phyloP scores from a whole-genome alignment of 805 yeast species.

The Tetrapisispora fleetii region DNA sequence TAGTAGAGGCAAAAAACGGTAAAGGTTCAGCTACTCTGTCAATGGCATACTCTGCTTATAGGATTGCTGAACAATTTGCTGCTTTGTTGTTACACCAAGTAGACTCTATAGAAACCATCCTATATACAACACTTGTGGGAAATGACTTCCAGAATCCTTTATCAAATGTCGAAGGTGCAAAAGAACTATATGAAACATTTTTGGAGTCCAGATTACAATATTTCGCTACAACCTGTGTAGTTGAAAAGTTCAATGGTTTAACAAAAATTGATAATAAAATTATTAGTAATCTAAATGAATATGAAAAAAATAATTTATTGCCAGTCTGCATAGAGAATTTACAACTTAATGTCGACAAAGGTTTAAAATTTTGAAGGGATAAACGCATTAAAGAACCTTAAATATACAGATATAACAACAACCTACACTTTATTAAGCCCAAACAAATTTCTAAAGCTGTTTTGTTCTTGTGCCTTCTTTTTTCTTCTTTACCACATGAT shows the following conservation, averaged over 20 bases:
- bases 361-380: constrained; percentile 4
- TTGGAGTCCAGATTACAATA: constrained; percentile 25
- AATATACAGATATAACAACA: not conserved
- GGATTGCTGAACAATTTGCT: constrained; percentile 41
- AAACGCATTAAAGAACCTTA: too few species aligned
- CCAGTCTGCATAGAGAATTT: constrained; percentile 20
- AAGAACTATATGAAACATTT: not conserved
- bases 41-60: constrained; percentile 80
- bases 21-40: constrained; percentile 79
- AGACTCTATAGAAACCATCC: not conserved
- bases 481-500: not conserved
- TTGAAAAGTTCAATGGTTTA: constrained; percentile 42
- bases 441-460: not conserved
- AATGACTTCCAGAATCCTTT: not conserved
- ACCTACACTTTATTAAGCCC: too few species aligned
- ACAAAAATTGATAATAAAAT: constrained; percentile 44
- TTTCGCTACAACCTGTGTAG: constrained; percentile 55
- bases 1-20: constrained; percentile 76
- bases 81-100: not conserved
- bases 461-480: not conserved
- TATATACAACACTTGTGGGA: not conserved
- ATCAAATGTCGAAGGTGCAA: constrained; percentile 10
- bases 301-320: constrained; percentile 38
- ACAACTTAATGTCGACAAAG: constrained; percentile 15
- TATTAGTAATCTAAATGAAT: constrained; percentile 38